phyloP scores from a whole-genome alignment of 192 early-diverging fungal species.

The Backusella liffmaniae region DNA sequence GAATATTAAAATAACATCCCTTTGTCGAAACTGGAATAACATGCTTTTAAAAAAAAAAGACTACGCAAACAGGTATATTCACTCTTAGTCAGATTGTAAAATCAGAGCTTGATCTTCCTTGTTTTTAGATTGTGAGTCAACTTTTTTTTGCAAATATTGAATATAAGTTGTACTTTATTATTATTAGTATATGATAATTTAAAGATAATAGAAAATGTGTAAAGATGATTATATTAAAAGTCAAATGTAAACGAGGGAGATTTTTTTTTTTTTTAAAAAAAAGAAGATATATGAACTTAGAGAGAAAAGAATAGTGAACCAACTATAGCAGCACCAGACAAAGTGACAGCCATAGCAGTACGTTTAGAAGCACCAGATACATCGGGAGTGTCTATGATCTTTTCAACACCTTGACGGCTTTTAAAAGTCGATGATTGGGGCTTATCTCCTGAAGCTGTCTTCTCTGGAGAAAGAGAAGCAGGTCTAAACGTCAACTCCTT shows the following conservation, averaged over 20 bases:
- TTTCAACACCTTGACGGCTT: not conserved
- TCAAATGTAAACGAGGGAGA: not conserved
- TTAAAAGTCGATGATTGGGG: not conserved
- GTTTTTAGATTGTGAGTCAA: too few species aligned
- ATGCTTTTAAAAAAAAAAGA: too few species aligned
- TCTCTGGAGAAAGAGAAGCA: not conserved
- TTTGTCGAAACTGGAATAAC: too few species aligned
- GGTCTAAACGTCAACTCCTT: not conserved
- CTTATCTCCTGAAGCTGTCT: not conserved
- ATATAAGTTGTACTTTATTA: not conserved
- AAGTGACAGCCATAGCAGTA: not conserved
- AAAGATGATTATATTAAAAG: not conserved
- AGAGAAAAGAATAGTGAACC: not conserved
- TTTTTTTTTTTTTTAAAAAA: not conserved
- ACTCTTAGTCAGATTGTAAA: too few species aligned
- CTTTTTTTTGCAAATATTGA: not conserved
- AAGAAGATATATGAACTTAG: not conserved
- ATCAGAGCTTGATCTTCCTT: too few species aligned
- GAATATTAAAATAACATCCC: too few species aligned
- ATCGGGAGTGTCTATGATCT: not conserved
- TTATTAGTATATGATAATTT: too few species aligned
- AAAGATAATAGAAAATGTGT: not conserved
- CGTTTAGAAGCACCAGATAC: not conserved
- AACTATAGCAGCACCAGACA: not conserved
- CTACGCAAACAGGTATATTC: too few species aligned